Base-by-base conservation (phyloP, 2,329 filamentous ascomycete species). In the Aureobasidium mangrovei region DNA sequence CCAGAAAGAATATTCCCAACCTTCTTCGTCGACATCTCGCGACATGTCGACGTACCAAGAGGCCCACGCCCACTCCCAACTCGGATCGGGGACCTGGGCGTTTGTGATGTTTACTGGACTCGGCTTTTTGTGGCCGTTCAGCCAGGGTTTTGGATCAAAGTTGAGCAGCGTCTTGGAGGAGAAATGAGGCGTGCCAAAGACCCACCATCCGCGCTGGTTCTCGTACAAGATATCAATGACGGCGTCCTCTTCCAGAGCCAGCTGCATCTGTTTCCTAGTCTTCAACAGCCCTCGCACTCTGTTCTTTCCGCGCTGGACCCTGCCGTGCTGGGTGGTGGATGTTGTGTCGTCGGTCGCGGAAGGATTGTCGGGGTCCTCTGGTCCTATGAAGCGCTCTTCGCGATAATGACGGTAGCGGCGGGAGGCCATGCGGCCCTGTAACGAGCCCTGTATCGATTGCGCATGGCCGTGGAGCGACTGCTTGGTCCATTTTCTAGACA, bases 1-100 rank as follows among this genome's bases (percentile, higher is more conserved):
- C 60, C 87, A 85, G 67, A 96, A 90, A 12, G 88, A 93, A 70
- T 98, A 98, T 67, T 95, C 86, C 93, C 93, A 98, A 3, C 93
- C 93, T 59, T 91, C 87, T 58, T 91, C 85, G 64, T 97, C 93
- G 8, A 87, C 83, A 56, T 86, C 85, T 2, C 85, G 80, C n/a
- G 74, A 91, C 88, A 79, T 88, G 74, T 86, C 83, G 31, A 85
- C 82, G 65, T 85, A 85, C 82, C 83, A 86, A 39, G 76, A 77
- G 65, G 78, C 79, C 83, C 83, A 86, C 7, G 77, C 82, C 93
- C 93, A 98, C 66, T 88, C 83, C 93, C 93, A 98, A 58, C 85
- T 88, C 4, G 93, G 93, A 66, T 98, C 93, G 0, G 93, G 93
- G 1, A 95, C 82, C 68, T 96, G 91, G 0, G 91, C 90, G 57